phyloP scores from a whole-genome alignment of 257 asterid species.

The Datura wrightii region DNA sequence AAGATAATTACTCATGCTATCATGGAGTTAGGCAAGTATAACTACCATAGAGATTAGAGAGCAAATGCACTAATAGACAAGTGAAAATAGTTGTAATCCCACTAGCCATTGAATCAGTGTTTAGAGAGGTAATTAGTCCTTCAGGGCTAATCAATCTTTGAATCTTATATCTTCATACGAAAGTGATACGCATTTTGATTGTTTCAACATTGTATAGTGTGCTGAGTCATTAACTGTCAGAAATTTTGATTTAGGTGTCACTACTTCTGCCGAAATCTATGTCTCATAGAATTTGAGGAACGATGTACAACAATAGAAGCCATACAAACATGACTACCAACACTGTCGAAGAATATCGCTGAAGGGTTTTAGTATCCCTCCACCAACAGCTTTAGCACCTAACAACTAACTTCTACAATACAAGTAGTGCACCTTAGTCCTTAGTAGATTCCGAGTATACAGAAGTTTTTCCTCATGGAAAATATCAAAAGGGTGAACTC shows the following conservation, averaged over 20 bases:
- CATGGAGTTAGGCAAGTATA: background rate
- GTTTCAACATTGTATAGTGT: background rate
- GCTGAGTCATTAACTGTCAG: conserved; percentile 4
- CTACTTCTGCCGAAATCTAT: background rate
- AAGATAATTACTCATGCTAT: conserved; percentile 16
- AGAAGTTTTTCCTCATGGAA: background rate
- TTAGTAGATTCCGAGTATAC: background rate
- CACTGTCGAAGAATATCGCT: background rate
- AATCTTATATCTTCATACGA: background rate
- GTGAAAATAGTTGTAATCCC: background rate
- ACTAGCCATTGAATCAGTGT: conserved; percentile 6
- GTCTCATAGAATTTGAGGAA: background rate
- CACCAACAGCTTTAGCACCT: conserved; percentile 3
- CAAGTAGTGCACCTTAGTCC: conserved; percentile 11
- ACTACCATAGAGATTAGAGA: background rate
- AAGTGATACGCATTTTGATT: background rate
- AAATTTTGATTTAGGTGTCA: conserved; percentile 5
- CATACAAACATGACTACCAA: background rate
- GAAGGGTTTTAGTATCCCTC: background rate
- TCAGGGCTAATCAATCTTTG: background rate
- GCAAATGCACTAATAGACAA: background rate
- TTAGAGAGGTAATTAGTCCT: background rate
- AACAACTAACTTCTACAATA: background rate
- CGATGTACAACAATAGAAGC: background rate
- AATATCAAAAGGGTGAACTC: background rate